phyloP scores from a whole-genome alignment of 2,329 filamentous ascomycete genomes.

The Scleromitrula shiraiana region DNA sequence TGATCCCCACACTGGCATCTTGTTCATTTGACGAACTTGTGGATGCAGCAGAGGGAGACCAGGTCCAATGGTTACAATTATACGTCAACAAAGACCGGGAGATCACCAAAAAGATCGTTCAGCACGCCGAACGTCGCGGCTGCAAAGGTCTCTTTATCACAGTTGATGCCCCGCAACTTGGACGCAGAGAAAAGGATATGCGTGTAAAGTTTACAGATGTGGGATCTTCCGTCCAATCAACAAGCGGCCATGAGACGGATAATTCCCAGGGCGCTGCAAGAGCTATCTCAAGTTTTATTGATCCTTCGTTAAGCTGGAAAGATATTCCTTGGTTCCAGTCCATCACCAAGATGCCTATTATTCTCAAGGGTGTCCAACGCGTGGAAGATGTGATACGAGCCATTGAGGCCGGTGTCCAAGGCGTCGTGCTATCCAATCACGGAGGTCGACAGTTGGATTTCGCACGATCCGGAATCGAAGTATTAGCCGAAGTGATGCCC shows the following conservation, averaged over 20 bases:
- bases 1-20: slow-evolving; percentile 95
- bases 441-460: slow-evolving; percentile 92
- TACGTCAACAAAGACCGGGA: slow-evolving; percentile 90
- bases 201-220: slow-evolving; percentile 80
- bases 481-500: slow-evolving; percentile 90
- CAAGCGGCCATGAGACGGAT: slow-evolving; percentile 63
- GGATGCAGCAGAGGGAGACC: slow-evolving; percentile 69
- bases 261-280: slow-evolving; percentile 86
- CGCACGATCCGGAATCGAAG: slow-evolving; percentile 78
- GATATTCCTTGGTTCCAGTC: slow-evolving; percentile 89
- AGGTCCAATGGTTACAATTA: slow-evolving; percentile 93
- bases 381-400: slow-evolving; percentile 91
- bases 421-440: slow-evolving; percentile 92
- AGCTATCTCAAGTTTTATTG: slow-evolving; percentile 94
- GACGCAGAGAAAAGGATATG: slow-evolving; percentile 96
- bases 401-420: slow-evolving; percentile 73
- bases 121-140: slow-evolving; percentile 84
- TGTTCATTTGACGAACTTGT: slow-evolving; percentile 97
- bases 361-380: slow-evolving; percentile 93
- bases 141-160: slow-evolving; percentile 98
- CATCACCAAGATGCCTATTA: slow-evolving; percentile 90
- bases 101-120: slow-evolving; percentile 82
- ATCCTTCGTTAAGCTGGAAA: slow-evolving; percentile 86
- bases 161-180: slow-evolving; percentile 92
- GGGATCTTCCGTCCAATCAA: slow-evolving; percentile 71